A percentile compares a stretch with the other conserved stretches of the same genome.
phyloP scores from a whole-genome alignment of 495 filamentous ascomycete species.

The Penicillium egyptiacum region DNA sequence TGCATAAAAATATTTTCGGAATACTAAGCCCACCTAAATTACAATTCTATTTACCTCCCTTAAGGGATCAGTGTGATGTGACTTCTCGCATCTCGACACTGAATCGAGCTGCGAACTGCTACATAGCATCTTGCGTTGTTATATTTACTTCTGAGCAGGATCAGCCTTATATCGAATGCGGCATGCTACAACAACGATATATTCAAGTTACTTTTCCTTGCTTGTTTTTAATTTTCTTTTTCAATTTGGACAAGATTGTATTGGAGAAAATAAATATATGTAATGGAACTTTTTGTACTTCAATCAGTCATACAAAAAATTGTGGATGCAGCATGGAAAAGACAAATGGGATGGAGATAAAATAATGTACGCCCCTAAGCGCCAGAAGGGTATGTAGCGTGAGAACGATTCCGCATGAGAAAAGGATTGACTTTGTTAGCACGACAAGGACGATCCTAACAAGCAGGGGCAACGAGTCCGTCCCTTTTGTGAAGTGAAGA shows the following conservation, averaged over 20 bases:
- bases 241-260: background rate
- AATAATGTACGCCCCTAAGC: conserved; percentile 18
- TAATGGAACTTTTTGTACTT: conserved; percentile 27
- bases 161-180: background rate
- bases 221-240: background rate
- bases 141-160: background rate
- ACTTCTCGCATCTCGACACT: too few species aligned
- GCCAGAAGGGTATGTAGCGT: conserved; percentile 20
- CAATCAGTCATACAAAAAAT: conserved; percentile 23
- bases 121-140: background rate
- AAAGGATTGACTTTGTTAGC: background rate
- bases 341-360: conserved; percentile 1
- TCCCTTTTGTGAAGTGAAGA: background rate
- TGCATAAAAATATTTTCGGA: too few species aligned
- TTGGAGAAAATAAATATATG: conserved; percentile 14
- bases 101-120: too few species aligned
- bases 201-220: background rate
- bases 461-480: background rate
- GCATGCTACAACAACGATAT: background rate
- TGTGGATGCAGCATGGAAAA: conserved; percentile 16
- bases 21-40: too few species aligned
- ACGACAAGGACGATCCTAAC: background rate
- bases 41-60: too few species aligned
- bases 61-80: too few species aligned
- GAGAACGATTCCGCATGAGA: background rate